phyloP scores from a whole-genome alignment of 768 basidiomycete genomes.

The Boletus vinaceobasis region DNA sequence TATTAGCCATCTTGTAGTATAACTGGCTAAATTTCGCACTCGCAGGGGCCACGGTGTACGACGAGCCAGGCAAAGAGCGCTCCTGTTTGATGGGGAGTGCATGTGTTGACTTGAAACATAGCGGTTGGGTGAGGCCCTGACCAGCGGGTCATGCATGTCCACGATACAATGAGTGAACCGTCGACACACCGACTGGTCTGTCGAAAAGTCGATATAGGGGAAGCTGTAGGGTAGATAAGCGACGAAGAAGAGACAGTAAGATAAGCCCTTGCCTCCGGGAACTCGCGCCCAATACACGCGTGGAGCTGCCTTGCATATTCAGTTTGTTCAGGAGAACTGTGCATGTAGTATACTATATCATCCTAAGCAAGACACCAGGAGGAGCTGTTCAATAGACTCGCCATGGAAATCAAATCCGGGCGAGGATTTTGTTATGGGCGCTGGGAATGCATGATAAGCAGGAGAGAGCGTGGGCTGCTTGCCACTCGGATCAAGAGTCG shows the following conservation, averaged over 20 bases:
- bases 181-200: conserved; percentile 51
- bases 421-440: conserved; percentile 49
- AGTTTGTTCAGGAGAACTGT: conserved; percentile 37
- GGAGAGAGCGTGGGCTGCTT: conserved; percentile 36
- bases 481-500: neutral
- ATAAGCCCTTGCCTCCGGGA: conserved; percentile 54
- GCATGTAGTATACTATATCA: conserved; percentile 60
- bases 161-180: neutral
- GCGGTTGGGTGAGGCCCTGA: conserved; percentile 65
- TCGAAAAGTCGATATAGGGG: conserved; percentile 63
- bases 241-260: neutral
- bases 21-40: conserved; percentile 43
- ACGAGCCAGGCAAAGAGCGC: conserved; percentile 65
- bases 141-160: neutral
- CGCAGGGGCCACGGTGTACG: conserved; percentile 67
- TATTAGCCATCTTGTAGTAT: neutral
- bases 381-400: conserved; percentile 26
- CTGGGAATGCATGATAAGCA: conserved; percentile 52
- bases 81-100: conserved; percentile 65
- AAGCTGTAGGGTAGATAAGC: conserved; percentile 37
- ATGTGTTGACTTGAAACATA: conserved; percentile 72
- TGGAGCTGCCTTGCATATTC: conserved; percentile 55
- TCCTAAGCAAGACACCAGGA: neutral
- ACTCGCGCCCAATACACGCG: conserved; percentile 57
- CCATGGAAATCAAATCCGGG: conserved; percentile 76